phyloP scores from a whole-genome alignment of 352 stramenopile genomes.

The Pythium insidiosum region DNA sequence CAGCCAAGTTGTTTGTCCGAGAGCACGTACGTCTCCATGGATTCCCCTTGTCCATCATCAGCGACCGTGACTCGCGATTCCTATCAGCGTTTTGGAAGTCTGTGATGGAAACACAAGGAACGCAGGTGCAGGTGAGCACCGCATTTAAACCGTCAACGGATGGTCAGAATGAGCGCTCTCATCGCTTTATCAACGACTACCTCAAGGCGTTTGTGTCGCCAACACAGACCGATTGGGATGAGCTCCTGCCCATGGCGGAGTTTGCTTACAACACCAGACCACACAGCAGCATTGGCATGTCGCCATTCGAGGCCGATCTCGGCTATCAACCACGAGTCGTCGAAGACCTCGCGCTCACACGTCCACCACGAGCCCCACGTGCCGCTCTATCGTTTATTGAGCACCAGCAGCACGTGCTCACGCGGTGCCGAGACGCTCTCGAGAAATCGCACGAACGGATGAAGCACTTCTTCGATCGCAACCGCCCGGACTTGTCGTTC shows the following conservation, averaged over 20 bases:
- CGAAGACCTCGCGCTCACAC: not conserved
- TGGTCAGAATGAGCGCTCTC: slow-evolving; percentile 4
- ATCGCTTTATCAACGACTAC: slow-evolving; percentile 6
- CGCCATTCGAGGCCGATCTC: slow-evolving; percentile 5
- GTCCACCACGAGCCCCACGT: not conserved
- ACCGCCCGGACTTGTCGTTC: slow-evolving; percentile 2
- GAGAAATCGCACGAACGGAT: not conserved
- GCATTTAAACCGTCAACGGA: slow-evolving; percentile 6
- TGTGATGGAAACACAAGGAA: not conserved
- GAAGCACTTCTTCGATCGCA: slow-evolving; percentile 4
- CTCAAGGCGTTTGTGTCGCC: not conserved
- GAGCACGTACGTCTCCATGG: slow-evolving; percentile 1
- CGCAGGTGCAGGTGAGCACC: slow-evolving; percentile 1
- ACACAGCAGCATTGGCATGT: slow-evolving; percentile 6
- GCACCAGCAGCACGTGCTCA: not conserved
- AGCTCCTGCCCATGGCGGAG: slow-evolving; percentile 5
- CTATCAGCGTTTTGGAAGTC: slow-evolving; percentile 4
- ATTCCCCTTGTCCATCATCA: slow-evolving; percentile 1
- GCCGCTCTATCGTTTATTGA: not conserved
- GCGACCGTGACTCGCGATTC: slow-evolving; percentile 5
- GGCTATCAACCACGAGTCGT: slow-evolving; percentile 1
- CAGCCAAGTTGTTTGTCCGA: not conserved
- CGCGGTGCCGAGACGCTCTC: not conserved
- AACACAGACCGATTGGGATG: slow-evolving; percentile 5
- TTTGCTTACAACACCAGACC: slow-evolving; percentile 7